A percentile compares a stretch with the other conserved stretches of the same genome.
Evolutionary conservation across 345 rosid species (phyloP).

Genomic region (Sisymbrium altissimum): DNA sequence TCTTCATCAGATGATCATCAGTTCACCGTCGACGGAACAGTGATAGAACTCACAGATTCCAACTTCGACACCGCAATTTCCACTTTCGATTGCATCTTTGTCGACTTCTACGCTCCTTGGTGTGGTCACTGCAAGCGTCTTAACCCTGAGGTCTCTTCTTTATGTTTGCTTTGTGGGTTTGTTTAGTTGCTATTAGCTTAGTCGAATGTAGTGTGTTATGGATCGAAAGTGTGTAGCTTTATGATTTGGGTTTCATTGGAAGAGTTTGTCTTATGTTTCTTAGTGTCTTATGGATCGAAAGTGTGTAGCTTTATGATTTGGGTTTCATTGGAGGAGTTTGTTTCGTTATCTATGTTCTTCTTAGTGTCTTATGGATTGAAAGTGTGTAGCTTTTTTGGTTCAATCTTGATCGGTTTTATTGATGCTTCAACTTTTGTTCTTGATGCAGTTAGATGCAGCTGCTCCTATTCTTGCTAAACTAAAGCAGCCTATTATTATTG

Average conservation of each 20-base stretch:
- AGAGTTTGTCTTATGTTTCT: no score
- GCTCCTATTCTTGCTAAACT: slow-evolving; percentile 69
- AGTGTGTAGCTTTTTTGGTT: neutral
- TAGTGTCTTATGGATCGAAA: neutral
- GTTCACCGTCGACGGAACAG: slow-evolving; percentile 59
- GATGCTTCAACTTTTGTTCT: neutral
- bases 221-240: neutral
- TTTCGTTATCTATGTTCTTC: neutral
- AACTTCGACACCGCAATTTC: slow-evolving; percentile 79
- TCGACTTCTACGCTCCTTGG: slow-evolving; percentile 97
- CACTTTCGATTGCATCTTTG: slow-evolving; percentile 65
- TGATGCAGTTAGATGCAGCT: slow-evolving; percentile 78
- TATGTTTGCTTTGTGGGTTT: neutral
- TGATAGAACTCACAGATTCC: slow-evolving; percentile 78
- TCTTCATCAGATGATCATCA: slow-evolving; percentile 28
- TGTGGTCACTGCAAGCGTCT: slow-evolving; percentile 98
- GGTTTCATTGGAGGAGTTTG: neutral
- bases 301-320: neutral
- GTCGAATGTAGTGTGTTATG: neutral
- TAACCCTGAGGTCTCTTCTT: slow-evolving; percentile 61
- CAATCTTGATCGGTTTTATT: neutral
- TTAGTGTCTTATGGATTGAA: neutral
- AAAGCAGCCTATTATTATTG: slow-evolving; percentile 75
- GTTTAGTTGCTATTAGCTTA: neutral
- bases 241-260: no score